Conservation (phyloP, 352 stramenopile genomes). For the Blastocystis sp. region DNA sequence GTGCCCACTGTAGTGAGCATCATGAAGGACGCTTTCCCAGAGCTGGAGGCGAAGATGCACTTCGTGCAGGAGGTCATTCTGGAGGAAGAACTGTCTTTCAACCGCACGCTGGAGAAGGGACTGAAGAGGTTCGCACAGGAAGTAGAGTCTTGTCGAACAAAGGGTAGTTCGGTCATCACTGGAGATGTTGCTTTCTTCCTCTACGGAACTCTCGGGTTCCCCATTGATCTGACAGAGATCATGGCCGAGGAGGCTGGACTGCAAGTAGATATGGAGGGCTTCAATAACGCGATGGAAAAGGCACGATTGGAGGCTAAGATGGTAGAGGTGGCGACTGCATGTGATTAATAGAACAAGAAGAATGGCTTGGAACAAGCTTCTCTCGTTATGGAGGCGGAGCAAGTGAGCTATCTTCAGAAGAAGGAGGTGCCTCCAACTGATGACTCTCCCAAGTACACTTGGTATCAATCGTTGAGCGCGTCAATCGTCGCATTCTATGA, state of each 20-base stretch:
- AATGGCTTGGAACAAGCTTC: slow-evolving; percentile 67
- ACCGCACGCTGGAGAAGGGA: slow-evolving; percentile 75
- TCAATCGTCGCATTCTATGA: slow-evolving; percentile 84
- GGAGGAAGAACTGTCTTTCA: slow-evolving; percentile 93
- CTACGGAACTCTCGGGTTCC: slow-evolving; percentile 97
- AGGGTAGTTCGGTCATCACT: slow-evolving; percentile 68
- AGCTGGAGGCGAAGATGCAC: slow-evolving; percentile 83
- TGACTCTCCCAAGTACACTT: slow-evolving; percentile 86
- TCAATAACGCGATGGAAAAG: slow-evolving; percentile 76
- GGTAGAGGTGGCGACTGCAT: slow-evolving; percentile 68
- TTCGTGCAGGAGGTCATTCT: slow-evolving; percentile 85
- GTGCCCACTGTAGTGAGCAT: slow-evolving; percentile 83
- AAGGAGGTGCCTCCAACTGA: slow-evolving; percentile 80
- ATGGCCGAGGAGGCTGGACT: slow-evolving; percentile 77
- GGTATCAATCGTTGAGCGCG: slow-evolving; percentile 66
- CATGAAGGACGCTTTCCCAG: slow-evolving; percentile 87
- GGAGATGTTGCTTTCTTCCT: slow-evolving; percentile 92
- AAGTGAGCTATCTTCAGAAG: slow-evolving; percentile 80
- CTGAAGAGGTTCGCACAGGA: slow-evolving; percentile 81
- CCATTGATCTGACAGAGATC: slow-evolving; percentile 91
- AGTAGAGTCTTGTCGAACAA: slow-evolving; percentile 68
- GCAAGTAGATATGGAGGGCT: slow-evolving; percentile 81
- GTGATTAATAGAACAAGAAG: slow-evolving; percentile 60
- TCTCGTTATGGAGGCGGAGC: slow-evolving; percentile 86
- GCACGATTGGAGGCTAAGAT: slow-evolving; percentile 81